Evolutionary conservation across 208 protist genomes (phyloP), one percentile per base, ranked within the genome.

Genomic region (Herpetomonas samuelpessoai): DNA sequence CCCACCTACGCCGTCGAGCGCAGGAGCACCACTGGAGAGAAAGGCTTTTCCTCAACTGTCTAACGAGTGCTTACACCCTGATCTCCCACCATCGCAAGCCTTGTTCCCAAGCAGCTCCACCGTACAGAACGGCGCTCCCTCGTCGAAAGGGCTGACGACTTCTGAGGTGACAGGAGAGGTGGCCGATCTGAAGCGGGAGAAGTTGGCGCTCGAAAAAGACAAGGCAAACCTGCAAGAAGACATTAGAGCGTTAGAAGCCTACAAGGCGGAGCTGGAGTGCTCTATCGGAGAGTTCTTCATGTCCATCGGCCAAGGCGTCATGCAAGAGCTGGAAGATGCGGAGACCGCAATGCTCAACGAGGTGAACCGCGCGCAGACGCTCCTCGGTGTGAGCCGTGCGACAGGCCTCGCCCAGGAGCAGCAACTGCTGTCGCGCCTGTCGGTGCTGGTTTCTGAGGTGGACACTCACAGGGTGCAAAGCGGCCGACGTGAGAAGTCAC

Each of bases 251-350:
- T 45, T 57, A 31, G 25, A 57, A 21, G 31, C 31, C 30, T 58
- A 67, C 14, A 68, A 68, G 25, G n/a, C n/a, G 3, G 16, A 51
- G 6, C 27, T 76, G 6, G 57, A 50, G 16, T 50, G 57, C 0
- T 41, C 60, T 24, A 22, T 76, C 48, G 38, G 38, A 0, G 25
- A 51, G 2, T 3, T 75, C 3, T 39, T 68, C n/a, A 41, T 45
- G 16, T 50, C 65, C 0, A 60, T 84, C 14, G 61, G 55, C 14
- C 48, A 35, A 4, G 51, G 35, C 14, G 35, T 58, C 3, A 61
- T 64, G 29, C 50, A 63, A 1, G 45, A 57, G 28, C 38, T 73
- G 7, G 69, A 65, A 45, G 55, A 60, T 27, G 73, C 57, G 31
- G 73, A 84, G 49, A 60, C 57, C 25, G 27, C 29, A 1, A 62